Base-by-base conservation (phyloP, 2,329 filamentous ascomycete genomes). In the Acrodontium crateriforme region DNA sequence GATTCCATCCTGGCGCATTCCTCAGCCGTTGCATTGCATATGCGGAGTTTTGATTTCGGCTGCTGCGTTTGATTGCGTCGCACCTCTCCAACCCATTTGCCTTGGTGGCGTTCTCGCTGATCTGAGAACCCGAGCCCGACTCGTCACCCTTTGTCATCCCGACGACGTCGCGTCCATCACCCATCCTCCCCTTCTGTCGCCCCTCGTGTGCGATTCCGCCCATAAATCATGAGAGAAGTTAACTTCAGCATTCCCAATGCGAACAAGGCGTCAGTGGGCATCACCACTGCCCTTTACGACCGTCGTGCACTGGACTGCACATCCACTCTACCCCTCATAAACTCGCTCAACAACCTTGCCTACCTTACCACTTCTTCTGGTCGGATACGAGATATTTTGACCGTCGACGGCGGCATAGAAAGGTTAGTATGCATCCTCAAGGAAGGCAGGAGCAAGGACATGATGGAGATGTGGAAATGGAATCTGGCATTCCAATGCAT, bases 381-480 rank as follows among this genome's bases (percentile, higher is more conserved):
- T 37, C 82, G 89, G 38, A 98, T 98, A 55, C 75, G 89, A 46
- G 89, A 98, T 54, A 98, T 98, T 39, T 71, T 98, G 40, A 95
- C 87, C 32, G 83, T 98, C 60, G 89, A 98, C 78, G 89, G 89
- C 58, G 89, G 89, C 37, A 89, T 98, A 55, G 89, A 98, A 63
- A 68, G 87, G 40, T 65, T 98, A 44, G 82, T 98, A 53, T 94
- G 84, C 69, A 94, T 98, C 50, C 71, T 98, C 55, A 98, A 98
- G 59, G 83, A 93, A 58, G 89, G 89, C 38, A 71, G 89, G 52
- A 94, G 82, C 60, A 91, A 85, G 58, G 87, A 98, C 54, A 78
- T 94, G 75, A 94, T 95, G 87, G 87, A 94, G 55, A 93, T 93
- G 81, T 98, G 89, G 89, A 95, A 95, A 60, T 98, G 89, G 89